Evolutionary conservation across 441 rosid genomes (phyloP).

Genomic region (Gossypium laxum): DNA sequence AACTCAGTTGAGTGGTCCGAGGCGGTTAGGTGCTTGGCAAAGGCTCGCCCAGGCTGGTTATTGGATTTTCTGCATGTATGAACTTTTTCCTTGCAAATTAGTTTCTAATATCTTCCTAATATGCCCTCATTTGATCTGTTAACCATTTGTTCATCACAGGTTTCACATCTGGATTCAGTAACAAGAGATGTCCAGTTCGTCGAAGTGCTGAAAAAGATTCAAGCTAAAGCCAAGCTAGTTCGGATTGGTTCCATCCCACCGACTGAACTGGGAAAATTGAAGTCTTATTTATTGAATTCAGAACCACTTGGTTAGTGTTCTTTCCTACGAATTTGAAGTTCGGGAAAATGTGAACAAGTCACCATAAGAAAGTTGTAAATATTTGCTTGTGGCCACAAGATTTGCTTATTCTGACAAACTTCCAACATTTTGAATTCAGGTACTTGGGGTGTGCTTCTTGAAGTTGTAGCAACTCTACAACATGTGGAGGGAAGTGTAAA

Average conservation of each 20-base stretch:
- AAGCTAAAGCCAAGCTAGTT: slow-evolving; percentile 65
- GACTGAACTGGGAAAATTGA: slow-evolving; percentile 56
- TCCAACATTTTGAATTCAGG: slow-evolving; percentile 30
- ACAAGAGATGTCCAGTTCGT: slow-evolving; percentile 23
- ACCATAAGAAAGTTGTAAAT: neutral
- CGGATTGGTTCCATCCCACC: slow-evolving; percentile 44
- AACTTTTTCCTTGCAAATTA: slow-evolving; percentile 5
- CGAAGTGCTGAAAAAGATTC: slow-evolving; percentile 48
- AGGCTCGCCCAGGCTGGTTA: slow-evolving; percentile 58
- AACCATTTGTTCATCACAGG: slow-evolving; percentile 25
- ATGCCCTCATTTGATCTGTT: neutral
- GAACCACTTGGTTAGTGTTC: slow-evolving; percentile 47
- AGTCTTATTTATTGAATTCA: slow-evolving; percentile 51
- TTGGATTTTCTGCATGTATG: slow-evolving; percentile 63
- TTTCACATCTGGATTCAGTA: slow-evolving; percentile 37
- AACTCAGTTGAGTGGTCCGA: slow-evolving; percentile 49
- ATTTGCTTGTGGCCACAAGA: neutral
- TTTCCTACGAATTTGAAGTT: neutral
- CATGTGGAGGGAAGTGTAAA: slow-evolving; percentile 54
- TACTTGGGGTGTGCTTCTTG: slow-evolving; percentile 59
- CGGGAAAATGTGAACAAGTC: neutral
- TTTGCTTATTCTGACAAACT: slow-evolving; percentile 5
- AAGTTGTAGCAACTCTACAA: slow-evolving; percentile 62
- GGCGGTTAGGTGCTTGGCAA: slow-evolving; percentile 61
- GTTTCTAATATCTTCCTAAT: neutral